A percentile compares a stretch with the other conserved stretches of the same genome.
Conservation (phyloP, 2,329 filamentous ascomycete species). For the Trichophyton mentagrophytes region DNA sequence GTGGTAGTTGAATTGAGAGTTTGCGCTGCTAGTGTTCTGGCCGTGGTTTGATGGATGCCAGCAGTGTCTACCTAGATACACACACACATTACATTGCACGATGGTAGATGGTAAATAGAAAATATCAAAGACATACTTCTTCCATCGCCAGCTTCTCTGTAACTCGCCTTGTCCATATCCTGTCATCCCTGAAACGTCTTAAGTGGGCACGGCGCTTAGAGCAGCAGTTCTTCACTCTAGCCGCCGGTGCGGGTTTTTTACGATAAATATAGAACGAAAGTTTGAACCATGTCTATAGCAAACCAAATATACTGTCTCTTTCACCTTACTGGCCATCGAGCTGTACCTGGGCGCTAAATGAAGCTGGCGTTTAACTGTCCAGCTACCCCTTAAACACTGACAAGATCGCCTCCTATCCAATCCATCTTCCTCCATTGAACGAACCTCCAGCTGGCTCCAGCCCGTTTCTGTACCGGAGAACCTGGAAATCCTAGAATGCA, state of each 20-base stretch:
- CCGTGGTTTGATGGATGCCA: not conserved
- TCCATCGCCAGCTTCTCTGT: not conserved
- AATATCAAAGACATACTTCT: not conserved
- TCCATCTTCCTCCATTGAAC: not conserved
- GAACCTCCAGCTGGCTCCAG: not conserved
- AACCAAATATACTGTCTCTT: not conserved
- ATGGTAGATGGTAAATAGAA: not conserved
- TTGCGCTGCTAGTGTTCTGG: not conserved
- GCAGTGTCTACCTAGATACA: not conserved
- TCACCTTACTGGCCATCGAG: not conserved
- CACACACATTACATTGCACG: not conserved
- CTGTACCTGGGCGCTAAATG: not conserved
- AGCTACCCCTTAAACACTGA: not conserved
- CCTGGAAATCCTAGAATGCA: not conserved
- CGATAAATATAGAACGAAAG: not conserved
- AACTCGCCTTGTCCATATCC: not conserved
- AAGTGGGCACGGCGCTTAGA: not conserved
- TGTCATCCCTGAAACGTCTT: not conserved
- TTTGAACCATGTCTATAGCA: not conserved
- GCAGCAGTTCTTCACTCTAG: not conserved
- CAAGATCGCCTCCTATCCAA: not conserved
- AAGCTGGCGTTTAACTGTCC: not conserved
- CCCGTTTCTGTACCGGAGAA: not conserved
- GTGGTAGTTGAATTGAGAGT: not conserved
- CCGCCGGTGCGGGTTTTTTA: not conserved